These are phyloP conservation scores for Gonapodya prolifera DNA, from an alignment of 192 early-diverging fungal species.

Conservation along the genomic window DNA sequence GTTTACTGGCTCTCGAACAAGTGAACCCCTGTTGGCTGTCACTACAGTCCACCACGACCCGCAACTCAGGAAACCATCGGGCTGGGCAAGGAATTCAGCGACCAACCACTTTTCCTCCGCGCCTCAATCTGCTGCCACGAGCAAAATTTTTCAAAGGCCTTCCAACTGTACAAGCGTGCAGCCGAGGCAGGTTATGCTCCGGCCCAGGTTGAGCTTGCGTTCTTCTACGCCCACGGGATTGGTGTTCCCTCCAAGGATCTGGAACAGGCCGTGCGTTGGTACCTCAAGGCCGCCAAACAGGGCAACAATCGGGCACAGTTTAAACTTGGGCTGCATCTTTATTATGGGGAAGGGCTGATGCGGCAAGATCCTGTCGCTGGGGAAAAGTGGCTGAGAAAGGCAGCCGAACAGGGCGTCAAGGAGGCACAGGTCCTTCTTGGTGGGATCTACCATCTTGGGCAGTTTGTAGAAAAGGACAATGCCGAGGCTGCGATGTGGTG, in stretches of 20 bases:
- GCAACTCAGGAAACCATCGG: not conserved
- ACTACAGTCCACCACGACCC: not conserved
- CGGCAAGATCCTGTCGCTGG: not conserved
- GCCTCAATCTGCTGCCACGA: not conserved
- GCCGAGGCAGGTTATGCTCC: slow-evolving; percentile 32
- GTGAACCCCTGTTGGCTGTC: not conserved
- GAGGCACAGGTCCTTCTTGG: not conserved
- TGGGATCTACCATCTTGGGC: not conserved
- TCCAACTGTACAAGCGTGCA: slow-evolving; percentile 10
- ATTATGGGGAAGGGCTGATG: not conserved
- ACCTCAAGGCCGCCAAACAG: slow-evolving; percentile 24
- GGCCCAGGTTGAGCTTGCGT: slow-evolving; percentile 37
- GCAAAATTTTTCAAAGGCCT: not conserved
- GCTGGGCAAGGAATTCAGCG: not conserved
- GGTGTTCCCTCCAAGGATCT: slow-evolving; percentile 28
- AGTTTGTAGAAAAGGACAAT: slow-evolving; percentile 8
- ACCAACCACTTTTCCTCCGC: not conserved
- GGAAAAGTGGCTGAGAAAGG: not conserved
- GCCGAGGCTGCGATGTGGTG: slow-evolving; percentile 26
- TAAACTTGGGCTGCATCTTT: not conserved
- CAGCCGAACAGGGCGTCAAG: not conserved
- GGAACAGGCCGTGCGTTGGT: slow-evolving; percentile 26
- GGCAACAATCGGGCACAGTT: slow-evolving; percentile 12
- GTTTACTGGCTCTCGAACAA: not conserved
- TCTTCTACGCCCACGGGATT: slow-evolving; percentile 39